Percentiles rank a stretch among this genome's conserved stretches.
Conservation (phyloP, 768 basidiomycete genomes). For the Zangia roseola region DNA sequence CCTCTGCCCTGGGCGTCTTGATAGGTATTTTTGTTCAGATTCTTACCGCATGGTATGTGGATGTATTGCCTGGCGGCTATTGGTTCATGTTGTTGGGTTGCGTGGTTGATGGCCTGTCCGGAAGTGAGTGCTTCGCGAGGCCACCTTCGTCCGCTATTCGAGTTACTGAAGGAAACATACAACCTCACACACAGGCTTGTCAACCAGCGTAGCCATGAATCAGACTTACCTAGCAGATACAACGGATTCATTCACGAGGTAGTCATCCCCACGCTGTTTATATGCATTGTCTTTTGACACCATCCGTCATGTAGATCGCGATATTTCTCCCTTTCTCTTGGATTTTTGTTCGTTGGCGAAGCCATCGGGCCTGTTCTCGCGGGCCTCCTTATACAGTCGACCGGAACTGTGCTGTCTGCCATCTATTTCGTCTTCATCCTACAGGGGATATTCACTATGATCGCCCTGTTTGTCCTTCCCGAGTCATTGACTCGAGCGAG, state of each 20-base stretch:
- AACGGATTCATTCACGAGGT: conserved; percentile 55
- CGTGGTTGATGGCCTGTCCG: conserved; percentile 66
- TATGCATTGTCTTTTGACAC: conserved; percentile 2
- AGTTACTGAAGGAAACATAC: neutral
- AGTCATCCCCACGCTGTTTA: conserved; percentile 1
- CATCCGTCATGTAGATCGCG: conserved; percentile 45
- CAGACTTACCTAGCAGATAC: conserved; percentile 77
- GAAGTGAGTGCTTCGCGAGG: conserved; percentile 47
- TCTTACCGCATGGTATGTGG: conserved; percentile 56
- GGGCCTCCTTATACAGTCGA: conserved; percentile 57
- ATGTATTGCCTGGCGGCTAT: conserved; percentile 74
- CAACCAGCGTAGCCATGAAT: conserved; percentile 48
- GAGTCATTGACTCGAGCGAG: conserved; percentile 66
- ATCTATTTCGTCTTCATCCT: conserved; percentile 64
- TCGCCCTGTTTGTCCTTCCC: conserved; percentile 64
- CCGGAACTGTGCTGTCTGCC: conserved; percentile 54
- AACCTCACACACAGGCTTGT: conserved; percentile 41
- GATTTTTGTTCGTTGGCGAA: conserved; percentile 69
- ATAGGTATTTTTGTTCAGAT: conserved; percentile 66
- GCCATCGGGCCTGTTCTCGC: conserved; percentile 77
- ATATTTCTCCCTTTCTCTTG: conserved; percentile 62
- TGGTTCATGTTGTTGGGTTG: conserved; percentile 73
- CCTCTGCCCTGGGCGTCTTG: conserved; percentile 60
- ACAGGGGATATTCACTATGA: conserved; percentile 48
- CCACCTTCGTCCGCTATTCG: neutral